Evolutionary conservation across 768 basidiomycete genomes (phyloP).

Genomic region (Pleurotus eryngii): DNA sequence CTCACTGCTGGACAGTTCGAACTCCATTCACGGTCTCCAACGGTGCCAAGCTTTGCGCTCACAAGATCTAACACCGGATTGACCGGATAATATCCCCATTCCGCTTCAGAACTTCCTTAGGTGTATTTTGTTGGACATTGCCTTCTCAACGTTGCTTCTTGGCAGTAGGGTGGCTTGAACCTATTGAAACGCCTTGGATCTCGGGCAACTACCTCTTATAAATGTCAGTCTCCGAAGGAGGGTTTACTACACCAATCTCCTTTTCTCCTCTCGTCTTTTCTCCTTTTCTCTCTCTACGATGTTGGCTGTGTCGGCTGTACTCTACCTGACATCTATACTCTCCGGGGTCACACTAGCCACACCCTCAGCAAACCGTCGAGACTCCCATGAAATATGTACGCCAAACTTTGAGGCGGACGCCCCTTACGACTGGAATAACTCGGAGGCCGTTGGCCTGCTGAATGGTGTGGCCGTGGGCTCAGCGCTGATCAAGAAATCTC

Average conservation of each 20-base stretch:
- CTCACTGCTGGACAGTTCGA: no score
- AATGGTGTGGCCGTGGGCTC: not conserved
- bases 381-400: not conserved
- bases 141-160: not conserved
- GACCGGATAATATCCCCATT: no score
- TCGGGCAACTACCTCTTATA: slow-evolving; percentile 1
- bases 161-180: not conserved
- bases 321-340: not conserved
- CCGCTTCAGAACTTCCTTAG: no score
- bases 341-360: not conserved
- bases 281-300: not conserved
- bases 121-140: no score
- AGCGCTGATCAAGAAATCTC: not conserved
- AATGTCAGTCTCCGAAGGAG: not conserved
- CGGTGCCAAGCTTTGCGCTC: no score
- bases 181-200: slow-evolving; percentile 1
- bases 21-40: no score
- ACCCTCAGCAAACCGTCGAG: not conserved
- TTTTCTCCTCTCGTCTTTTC: not conserved
- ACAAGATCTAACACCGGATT: no score
- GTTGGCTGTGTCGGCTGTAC: slow-evolving; percentile 3
- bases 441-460: not conserved
- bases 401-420: not conserved
- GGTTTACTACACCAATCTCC: not conserved
- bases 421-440: slow-evolving; percentile 6